Base-by-base conservation (phyloP, 2,329 filamentous ascomycete species). In the Colletotrichum trifolii region DNA sequence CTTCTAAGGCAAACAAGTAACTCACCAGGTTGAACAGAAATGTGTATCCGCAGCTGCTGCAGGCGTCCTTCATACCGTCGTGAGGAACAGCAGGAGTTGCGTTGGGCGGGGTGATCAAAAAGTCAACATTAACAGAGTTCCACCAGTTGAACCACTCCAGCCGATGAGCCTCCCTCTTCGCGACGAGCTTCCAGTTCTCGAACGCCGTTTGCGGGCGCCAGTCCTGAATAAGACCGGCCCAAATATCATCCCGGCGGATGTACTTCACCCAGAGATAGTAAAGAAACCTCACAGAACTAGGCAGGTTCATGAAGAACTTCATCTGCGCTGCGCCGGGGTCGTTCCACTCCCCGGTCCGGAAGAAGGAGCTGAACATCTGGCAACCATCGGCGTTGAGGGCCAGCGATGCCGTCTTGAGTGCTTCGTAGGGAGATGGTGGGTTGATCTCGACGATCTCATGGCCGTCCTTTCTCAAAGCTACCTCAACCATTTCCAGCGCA, bases 221-320 rank as follows among this genome's bases (percentile, higher is more conserved):
- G 71, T 90, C 83, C 47, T 85, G 83, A 50, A 97, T 79, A 6
- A 97, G 78, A 0, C 88, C 90, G 0, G 94, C 93, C 91, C 93
- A 97, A 53, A 94, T 78, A 1, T 81, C 76, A 74, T 97, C 94
- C 10, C 88, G 80, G 58, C 89, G 87, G 67, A 97, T 81, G 75
- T 97, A 96, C 72, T 90, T 91, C n/a, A 96, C 90, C 85, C 91
- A 97, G 6, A 94, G 86, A 75, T 94, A 96, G 80, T 97, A 93
- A n/a, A 96, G 72, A 75, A 91, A 96, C 75, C 93, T 93, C 70
- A 97, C 73, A 5, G 91, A 87, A 7, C 88, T 81, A 12, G 93
- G 91, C 12, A 97, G 84, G 46, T 82, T 83, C 81, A 94, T 93
- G 73, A 94, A 89, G 70, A 85, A 87, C 57, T 86, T 83, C 82